Evolutionary conservation across 2,329 filamentous ascomycete species (phyloP).

Genomic region (Cladobotryum protrusum): DNA sequence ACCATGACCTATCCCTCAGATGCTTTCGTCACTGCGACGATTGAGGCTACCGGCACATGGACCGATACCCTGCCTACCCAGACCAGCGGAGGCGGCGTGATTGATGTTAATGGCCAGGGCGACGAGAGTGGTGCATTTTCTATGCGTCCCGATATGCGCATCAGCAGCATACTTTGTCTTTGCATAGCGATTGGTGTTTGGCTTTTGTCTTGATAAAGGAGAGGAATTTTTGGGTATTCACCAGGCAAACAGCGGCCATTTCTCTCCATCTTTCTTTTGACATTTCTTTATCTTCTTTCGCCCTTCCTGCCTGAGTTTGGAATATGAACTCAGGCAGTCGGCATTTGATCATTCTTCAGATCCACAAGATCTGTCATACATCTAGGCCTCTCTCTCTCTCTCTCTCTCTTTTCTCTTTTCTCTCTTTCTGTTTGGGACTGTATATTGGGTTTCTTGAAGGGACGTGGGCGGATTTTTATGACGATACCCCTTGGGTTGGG

Average conservation of each 20-base stretch:
- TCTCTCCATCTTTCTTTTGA: background rate
- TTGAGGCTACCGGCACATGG: slow-evolving; percentile 27
- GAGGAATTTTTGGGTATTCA: too few species aligned
- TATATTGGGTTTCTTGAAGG: background rate
- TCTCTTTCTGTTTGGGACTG: background rate
- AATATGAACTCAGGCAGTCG: background rate
- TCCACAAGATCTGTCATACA: background rate
- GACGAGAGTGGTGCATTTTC: slow-evolving; percentile 18
- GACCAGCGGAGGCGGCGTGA: slow-evolving; percentile 16
- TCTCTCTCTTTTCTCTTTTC: background rate
- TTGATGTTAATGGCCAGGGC: slow-evolving; percentile 11
- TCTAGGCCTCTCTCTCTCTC: background rate
- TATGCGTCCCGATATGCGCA: slow-evolving; percentile 12
- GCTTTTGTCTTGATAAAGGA: slow-evolving; percentile 17
- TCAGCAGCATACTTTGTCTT: slow-evolving; percentile 15
- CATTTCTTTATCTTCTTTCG: background rate
- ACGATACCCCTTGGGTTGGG: too few species aligned
- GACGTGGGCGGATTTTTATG: too few species aligned
- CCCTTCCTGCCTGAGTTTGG: background rate
- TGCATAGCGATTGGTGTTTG: slow-evolving; percentile 38
- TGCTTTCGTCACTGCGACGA: slow-evolving; percentile 35
- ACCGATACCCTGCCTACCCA: slow-evolving; percentile 17
- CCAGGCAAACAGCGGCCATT: background rate
- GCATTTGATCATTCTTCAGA: background rate
- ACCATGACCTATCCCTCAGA: slow-evolving; percentile 42